Percentiles rank a stretch among this genome's conserved stretches.
phyloP scores from a whole-genome alignment of 306 rosid genomes.

The Abrus pulchellus region DNA sequence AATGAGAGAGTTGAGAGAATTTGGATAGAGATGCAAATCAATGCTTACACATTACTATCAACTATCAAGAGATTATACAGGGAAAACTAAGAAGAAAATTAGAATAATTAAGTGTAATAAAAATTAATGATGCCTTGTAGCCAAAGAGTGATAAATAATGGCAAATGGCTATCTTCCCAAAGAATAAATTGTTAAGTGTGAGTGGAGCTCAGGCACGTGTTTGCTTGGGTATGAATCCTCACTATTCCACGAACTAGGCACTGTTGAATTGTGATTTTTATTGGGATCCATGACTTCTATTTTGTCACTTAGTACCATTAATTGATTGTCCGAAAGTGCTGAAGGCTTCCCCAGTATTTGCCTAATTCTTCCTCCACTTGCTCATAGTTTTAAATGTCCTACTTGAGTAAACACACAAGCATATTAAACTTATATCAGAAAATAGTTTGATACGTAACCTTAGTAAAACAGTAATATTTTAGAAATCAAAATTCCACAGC shows the following conservation, averaged over 20 bases:
- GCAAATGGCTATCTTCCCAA: not conserved
- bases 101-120: not conserved
- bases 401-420: no score
- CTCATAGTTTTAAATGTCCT: no score
- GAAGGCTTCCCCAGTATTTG: no score
- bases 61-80: not conserved
- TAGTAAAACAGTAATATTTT: not conserved
- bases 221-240: conserved; percentile 16
- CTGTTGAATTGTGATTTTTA: not conserved
- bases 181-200: not conserved
- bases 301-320: not conserved
- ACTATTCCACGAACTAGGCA: not conserved
- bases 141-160: not conserved
- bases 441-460: not conserved
- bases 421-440: no score
- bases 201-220: conserved; percentile 17
- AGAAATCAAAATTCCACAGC: no score
- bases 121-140: no score
- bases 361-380: no score
- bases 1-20: no score
- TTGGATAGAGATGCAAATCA: no score
- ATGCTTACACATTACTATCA: no score
- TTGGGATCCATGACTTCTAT: conserved; percentile 36
- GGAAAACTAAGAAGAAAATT: not conserved
- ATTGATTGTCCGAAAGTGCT: not conserved